phyloP scores from a whole-genome alignment of 2,329 filamentous ascomycete genomes.

The Fusarium mangiferae region DNA sequence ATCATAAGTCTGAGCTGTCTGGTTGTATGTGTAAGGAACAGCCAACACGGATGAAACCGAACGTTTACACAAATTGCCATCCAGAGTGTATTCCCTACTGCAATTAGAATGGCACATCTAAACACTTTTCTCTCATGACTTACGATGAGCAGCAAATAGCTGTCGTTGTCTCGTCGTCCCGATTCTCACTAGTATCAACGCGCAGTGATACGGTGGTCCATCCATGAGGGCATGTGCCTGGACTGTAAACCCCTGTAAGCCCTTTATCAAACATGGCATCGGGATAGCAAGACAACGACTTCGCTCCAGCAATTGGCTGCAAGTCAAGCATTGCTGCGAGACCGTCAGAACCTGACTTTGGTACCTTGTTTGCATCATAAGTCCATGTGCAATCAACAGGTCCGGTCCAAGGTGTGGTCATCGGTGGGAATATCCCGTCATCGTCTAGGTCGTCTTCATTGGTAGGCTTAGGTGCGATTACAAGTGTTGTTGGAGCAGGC shows the following conservation, averaged over 20 bases:
- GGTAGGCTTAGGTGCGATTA: slow-evolving; percentile 26
- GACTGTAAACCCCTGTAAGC: slow-evolving; percentile 53
- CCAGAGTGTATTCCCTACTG: slow-evolving; percentile 49
- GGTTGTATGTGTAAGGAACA: slow-evolving; percentile 51
- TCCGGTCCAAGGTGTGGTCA: slow-evolving; percentile 52
- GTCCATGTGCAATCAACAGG: slow-evolving; percentile 54
- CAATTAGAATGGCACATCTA: slow-evolving; percentile 23
- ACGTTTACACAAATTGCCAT: slow-evolving; percentile 50
- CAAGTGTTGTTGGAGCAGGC: slow-evolving; percentile 21
- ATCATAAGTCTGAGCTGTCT: slow-evolving; percentile 49
- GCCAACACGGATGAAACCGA: slow-evolving; percentile 51
- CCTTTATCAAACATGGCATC: slow-evolving; percentile 52
- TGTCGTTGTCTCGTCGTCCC: slow-evolving; percentile 50
- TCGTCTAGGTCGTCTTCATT: slow-evolving; percentile 35
- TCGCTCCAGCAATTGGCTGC: slow-evolving; percentile 49
- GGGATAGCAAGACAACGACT: slow-evolving; percentile 54
- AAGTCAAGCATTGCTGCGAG: slow-evolving; percentile 52
- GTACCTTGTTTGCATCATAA: slow-evolving; percentile 46
- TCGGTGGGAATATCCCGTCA: slow-evolving; percentile 46
- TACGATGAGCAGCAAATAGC: slow-evolving; percentile 56
- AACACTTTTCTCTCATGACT: slow-evolving; percentile 28
- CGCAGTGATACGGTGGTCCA: slow-evolving; percentile 53
- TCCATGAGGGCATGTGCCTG: slow-evolving; percentile 52
- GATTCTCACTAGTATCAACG: slow-evolving; percentile 44
- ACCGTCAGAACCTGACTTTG: slow-evolving; percentile 40